Evolutionary conservation across 129 eudicot species (phyloP).

Genomic region (Scalesia atractyloides): DNA sequence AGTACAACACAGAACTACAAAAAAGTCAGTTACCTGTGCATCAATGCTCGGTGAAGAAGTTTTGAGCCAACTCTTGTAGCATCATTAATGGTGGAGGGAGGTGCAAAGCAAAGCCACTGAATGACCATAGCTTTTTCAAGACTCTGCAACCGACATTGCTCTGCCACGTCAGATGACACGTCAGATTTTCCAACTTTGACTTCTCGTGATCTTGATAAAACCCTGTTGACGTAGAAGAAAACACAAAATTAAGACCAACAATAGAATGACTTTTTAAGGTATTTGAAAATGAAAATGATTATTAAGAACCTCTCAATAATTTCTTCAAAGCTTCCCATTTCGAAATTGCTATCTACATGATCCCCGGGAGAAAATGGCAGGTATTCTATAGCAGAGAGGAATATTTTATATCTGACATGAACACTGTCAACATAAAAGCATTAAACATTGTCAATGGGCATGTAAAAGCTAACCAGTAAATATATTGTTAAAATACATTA

Average conservation of each 20-base stretch:
- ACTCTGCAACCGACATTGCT: slow-evolving; percentile 76
- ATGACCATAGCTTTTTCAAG: slow-evolving; percentile 88
- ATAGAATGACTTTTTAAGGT: slow-evolving; percentile 5
- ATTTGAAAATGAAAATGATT: not conserved
- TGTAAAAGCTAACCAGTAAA: not conserved
- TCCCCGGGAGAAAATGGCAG: slow-evolving; percentile 79
- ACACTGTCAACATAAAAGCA: slow-evolving; percentile 53
- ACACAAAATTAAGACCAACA: slow-evolving; percentile 11
- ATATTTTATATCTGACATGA: slow-evolving; percentile 80
- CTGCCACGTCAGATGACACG: slow-evolving; percentile 66
- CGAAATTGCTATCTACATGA: slow-evolving; percentile 67
- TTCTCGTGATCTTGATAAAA: slow-evolving; percentile 88
- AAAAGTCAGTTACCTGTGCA: slow-evolving; percentile 61
- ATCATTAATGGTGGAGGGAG: slow-evolving; percentile 85
- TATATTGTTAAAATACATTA: not conserved
- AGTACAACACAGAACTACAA: not conserved
- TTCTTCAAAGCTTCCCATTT: slow-evolving; percentile 91
- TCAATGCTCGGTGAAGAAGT: slow-evolving; percentile 75
- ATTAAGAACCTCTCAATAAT: slow-evolving; percentile 76
- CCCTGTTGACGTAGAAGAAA: slow-evolving; percentile 42
- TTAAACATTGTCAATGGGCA: slow-evolving; percentile 5
- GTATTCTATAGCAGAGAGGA: slow-evolving; percentile 84
- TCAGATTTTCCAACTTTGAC: slow-evolving; percentile 55
- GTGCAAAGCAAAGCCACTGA: slow-evolving; percentile 98
- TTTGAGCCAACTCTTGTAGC: slow-evolving; percentile 52